Percentiles rank a stretch among this genome's conserved stretches.
phyloP scores from a whole-genome alignment of 2,329 filamentous ascomycete species.

The Clonostachys rosea region DNA sequence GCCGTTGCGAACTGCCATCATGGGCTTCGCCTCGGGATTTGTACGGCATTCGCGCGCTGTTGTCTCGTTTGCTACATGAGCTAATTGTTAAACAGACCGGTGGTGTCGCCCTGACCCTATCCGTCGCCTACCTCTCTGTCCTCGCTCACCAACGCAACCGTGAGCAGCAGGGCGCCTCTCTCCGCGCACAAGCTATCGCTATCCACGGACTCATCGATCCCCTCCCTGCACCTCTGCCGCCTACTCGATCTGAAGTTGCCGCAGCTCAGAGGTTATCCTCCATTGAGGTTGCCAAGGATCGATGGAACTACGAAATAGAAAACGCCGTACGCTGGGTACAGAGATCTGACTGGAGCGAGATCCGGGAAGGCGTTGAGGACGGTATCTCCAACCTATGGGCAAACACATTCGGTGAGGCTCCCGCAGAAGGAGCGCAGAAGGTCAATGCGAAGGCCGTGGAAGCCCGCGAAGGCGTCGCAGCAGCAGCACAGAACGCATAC shows the following conservation, averaged over 20 bases:
- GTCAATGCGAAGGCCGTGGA: conserved; percentile 24
- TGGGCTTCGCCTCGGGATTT: conserved; percentile 74
- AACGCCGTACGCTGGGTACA: conserved; percentile 62
- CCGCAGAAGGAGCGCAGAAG: conserved; percentile 17
- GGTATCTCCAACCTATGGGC: conserved; percentile 38
- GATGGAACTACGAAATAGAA: conserved; percentile 74
- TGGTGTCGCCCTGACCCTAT: conserved; percentile 71
- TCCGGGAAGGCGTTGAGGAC: conserved; percentile 54
- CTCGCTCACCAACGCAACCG: conserved; percentile 67
- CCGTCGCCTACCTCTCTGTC: conserved; percentile 66
- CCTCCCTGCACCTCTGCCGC: conserved; percentile 35
- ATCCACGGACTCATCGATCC: conserved; percentile 48
- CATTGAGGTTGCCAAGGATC: conserved; percentile 66
- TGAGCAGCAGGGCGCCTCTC: conserved; percentile 47
- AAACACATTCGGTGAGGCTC: conserved; percentile 25
- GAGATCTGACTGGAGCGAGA: conserved; percentile 58
- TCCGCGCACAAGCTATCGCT: conserved; percentile 52
- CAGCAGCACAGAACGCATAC: conserved; percentile 28
- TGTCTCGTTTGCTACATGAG: neutral
- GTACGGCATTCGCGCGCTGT: conserved; percentile 39
- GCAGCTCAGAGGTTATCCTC: conserved; percentile 49
- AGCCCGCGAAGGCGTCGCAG: conserved; percentile 17
- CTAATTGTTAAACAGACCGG: conserved; percentile 49
- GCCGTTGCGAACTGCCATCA: conserved; percentile 20
- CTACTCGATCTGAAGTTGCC: conserved; percentile 44